A percentile compares a stretch with the other conserved stretches of the same genome.
These are phyloP conservation scores for Madurella fahalii DNA, from an alignment of 2,329 filamentous ascomycete genomes.

Conservation along the genomic window DNA sequence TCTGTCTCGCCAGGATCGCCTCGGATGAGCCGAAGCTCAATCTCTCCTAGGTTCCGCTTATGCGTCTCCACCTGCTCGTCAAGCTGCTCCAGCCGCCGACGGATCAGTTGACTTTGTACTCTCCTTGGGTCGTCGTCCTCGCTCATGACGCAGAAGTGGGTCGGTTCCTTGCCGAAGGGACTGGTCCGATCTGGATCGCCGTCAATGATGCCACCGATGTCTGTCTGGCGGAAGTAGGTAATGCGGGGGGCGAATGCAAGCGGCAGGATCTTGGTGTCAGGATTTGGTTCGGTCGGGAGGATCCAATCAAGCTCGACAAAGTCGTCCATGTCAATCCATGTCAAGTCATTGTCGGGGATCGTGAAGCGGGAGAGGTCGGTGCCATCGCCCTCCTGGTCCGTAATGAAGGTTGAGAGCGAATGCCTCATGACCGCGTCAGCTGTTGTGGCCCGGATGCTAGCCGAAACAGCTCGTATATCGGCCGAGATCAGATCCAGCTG, in stretches of 20 bases:
- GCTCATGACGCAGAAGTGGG: conserved; percentile 94
- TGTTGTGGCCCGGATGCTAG: conserved; percentile 77
- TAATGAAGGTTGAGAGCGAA: conserved; percentile 47
- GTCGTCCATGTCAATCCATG: conserved; percentile 99
- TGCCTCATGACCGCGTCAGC: conserved; percentile 68
- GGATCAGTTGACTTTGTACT: conserved; percentile 82
- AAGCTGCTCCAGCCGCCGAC: conserved; percentile 73
- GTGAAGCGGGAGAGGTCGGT: conserved; percentile 82
- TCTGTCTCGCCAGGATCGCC: conserved; percentile 47
- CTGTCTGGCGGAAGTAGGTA: conserved; percentile 95
- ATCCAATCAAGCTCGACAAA: conserved; percentile 99
- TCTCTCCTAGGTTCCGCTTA: conserved; percentile 66
- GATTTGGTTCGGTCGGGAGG: conserved; percentile 80
- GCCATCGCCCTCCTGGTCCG: conserved; percentile 52
- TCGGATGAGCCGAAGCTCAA: conserved; percentile 62
- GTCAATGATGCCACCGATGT: conserved; percentile 75
- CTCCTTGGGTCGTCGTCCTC: conserved; percentile 81
- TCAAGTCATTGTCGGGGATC: conserved; percentile 91
- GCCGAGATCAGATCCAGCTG: conserved; percentile 89
- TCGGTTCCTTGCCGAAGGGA: conserved; percentile 87
- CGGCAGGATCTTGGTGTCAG: conserved; percentile 89
- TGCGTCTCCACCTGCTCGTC: conserved; percentile 75
- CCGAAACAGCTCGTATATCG: conserved; percentile 89
- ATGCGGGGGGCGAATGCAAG: conserved; percentile 90
- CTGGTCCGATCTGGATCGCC: conserved; percentile 81